These are phyloP conservation scores for Colletotrichum tabaci DNA, from an alignment of 2,329 filamentous ascomycete species.

Conservation along the genomic window DNA sequence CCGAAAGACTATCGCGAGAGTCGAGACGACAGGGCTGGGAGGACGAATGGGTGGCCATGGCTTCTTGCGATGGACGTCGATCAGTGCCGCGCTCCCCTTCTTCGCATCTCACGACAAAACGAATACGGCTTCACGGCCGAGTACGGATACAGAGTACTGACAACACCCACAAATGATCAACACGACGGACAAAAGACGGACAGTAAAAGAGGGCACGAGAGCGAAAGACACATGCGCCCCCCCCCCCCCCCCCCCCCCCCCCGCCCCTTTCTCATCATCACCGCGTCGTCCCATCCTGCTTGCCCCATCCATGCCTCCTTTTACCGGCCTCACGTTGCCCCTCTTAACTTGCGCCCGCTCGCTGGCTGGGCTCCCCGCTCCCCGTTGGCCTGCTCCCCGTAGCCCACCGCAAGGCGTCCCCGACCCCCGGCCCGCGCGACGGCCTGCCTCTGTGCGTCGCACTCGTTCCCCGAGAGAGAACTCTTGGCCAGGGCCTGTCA, in stretches of 20 bases:
- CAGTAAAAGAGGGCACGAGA: conserved; percentile 5
- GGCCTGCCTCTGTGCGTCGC: conserved; percentile 19
- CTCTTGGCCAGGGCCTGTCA: conserved; percentile 30
- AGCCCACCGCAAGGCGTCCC: conserved; percentile 14
- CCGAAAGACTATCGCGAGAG: not conserved
- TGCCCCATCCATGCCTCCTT: conserved; percentile 11
- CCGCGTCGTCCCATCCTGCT: conserved; percentile 7
- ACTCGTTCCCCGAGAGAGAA: conserved; percentile 25
- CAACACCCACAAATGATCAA: conserved; percentile 9
- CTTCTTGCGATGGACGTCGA: not conserved
- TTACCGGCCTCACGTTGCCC: conserved; percentile 19
- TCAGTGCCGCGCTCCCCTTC: not conserved
- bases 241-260: conserved; percentile 2
- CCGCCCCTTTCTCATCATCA: no score
- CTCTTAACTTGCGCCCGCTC: conserved; percentile 26
- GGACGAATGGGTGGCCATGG: not conserved
- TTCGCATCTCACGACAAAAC: not conserved
- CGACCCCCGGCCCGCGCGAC: conserved; percentile 5
- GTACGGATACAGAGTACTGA: not conserved
- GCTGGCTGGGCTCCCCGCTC: conserved; percentile 30
- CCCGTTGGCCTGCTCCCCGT: conserved; percentile 17
- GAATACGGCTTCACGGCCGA: not conserved
- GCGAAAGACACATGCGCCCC: conserved; percentile 12
- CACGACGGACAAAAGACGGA: conserved; percentile 19
- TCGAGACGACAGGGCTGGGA: conserved; percentile 1